Base-by-base conservation (phyloP, 2,329 filamentous ascomycete genomes). In the Colletotrichum sp. region DNA sequence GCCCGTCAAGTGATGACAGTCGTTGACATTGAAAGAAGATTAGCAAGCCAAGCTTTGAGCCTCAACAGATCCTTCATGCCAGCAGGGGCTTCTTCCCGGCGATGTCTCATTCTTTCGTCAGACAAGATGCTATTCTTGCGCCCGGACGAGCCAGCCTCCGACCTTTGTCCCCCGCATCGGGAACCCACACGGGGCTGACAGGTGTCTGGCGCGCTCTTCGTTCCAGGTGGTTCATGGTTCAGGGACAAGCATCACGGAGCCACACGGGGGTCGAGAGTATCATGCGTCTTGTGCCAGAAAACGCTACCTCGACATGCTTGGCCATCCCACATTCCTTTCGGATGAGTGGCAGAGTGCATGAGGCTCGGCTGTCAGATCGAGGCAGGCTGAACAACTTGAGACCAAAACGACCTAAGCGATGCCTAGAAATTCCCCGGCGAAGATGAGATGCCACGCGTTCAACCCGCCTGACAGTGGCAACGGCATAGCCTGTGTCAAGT, bases 181-280 rank as follows among this genome's bases (percentile, higher is more conserved):
- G 39, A 59, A 21, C 13, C 63, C 57, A 63, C 44, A 72, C 26
- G 39, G 55, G 44, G 26, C 39, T 62, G 39, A 67, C 49, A 71
- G 34, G 49, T 63, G 71, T 65, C 75, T 77, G 71, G 75, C 36
- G 71, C 75, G 65, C 18, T 32, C 26, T 63, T 36, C 21, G 75
- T 77, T 75, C 66, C 64, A 77, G 75, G 32, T 66, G 34, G 30
- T 34, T 67, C 75, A 77, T 74, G 75, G 71, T 66, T 36, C 70
- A 76, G 65, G 68, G 73, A 36, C 26, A 44, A 52, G 69, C 44
- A 24, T 44, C 69, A 32, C 44, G 49, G 21, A 44, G 49, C 26
- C 10, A 28, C 68, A 24, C 52, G 60, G 52, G 36, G 64, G 64
- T 55, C 21, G 21, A 36, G 30, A 21, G 13, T 49, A 65, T 65